Conservation (phyloP, 1,284 basidiomycete genomes). For the Gomphus bonarii region DNA sequence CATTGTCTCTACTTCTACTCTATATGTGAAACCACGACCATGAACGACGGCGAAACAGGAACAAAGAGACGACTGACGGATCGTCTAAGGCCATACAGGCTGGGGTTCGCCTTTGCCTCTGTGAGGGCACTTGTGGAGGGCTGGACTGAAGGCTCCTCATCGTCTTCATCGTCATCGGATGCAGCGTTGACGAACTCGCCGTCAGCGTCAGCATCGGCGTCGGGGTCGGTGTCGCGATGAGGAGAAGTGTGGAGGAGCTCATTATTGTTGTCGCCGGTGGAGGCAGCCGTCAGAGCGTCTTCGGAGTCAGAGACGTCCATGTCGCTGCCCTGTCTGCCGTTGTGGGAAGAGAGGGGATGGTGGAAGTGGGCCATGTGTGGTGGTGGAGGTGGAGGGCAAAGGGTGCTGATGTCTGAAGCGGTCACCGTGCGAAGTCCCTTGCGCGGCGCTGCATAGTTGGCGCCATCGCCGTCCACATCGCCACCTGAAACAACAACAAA, state of each 20-base stretch:
- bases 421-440: conserved; percentile 11
- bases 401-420: conserved; percentile 10
- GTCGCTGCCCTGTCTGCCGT: conserved; percentile 8
- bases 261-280: conserved; percentile 9
- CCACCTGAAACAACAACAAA: conserved; percentile 5
- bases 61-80: conserved; percentile 20
- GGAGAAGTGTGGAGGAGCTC: conserved; percentile 1
- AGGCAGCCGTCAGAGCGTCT: background rate
- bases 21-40: conserved; percentile 5
- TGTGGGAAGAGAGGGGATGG: conserved; percentile 2
- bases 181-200: conserved; percentile 11
- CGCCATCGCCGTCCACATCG: conserved; percentile 12
- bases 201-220: conserved; percentile 14
- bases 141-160: background rate
- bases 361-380: conserved; percentile 2
- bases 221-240: conserved; percentile 13
- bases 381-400: conserved; percentile 6
- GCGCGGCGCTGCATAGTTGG: conserved; percentile 10
- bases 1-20: conserved; percentile 16
- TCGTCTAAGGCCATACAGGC: conserved; percentile 24
- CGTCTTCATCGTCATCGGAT: conserved; percentile 7
- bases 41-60: background rate
- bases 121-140: conserved; percentile 3
- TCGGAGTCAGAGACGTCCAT: conserved; percentile 11
- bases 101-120: conserved; percentile 8